Conservation (phyloP, 441 rosid species). For the Jatropha podagrica region DNA sequence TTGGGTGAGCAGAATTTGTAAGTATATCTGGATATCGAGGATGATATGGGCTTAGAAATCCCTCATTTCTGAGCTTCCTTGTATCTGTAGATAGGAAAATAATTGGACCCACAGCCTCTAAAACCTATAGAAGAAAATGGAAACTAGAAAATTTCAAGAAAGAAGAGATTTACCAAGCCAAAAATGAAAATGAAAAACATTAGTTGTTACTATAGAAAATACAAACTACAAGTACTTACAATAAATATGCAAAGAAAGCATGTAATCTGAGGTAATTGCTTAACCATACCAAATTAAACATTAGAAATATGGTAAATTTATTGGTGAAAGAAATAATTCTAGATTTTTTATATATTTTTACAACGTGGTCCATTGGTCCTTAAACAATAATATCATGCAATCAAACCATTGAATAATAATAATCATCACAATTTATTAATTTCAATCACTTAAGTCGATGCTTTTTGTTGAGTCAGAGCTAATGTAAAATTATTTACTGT, state of each 20-base stretch:
- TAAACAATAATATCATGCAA: neutral
- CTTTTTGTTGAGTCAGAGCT: neutral
- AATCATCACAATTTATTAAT: neutral
- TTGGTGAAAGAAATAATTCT: neutral
- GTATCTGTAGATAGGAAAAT: constrained; percentile 97
- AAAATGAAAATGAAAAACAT: neutral
- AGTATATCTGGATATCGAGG: constrained; percentile 99
- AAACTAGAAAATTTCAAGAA: constrained; percentile 16
- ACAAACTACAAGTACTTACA: neutral
- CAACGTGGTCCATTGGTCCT: neutral
- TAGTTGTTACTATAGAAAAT: neutral
- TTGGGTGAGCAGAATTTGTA: constrained; percentile 98
- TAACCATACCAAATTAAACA: constrained; percentile 3
- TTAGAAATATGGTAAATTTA: neutral
- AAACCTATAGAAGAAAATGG: constrained; percentile 56
- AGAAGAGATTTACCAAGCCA: neutral
- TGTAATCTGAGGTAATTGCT: constrained; percentile 2
- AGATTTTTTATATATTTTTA: neutral
- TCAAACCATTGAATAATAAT: neutral
- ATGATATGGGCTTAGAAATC: constrained; percentile 98
- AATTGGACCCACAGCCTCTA: constrained; percentile 99
- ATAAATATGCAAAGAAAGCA: neutral
- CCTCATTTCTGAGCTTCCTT: constrained; percentile 96
- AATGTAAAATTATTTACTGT: neutral
- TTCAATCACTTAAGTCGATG: neutral